Conservation (phyloP, 306 rosid species). For the Gynostemma pentaphyllum region DNA sequence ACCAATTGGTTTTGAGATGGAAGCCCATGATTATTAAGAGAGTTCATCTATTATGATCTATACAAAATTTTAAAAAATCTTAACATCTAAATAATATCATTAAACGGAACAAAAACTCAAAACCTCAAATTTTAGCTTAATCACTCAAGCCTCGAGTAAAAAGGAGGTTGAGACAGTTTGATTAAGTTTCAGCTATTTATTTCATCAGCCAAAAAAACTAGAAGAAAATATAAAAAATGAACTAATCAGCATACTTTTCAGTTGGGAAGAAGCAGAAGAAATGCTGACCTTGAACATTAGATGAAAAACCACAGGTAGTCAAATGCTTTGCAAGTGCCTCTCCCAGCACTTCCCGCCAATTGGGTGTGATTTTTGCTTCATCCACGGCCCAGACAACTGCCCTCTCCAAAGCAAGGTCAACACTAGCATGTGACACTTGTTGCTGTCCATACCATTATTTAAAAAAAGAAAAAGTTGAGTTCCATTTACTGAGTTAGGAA, state of each 20-base stretch:
- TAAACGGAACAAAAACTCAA: background rate
- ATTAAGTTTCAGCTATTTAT: background rate
- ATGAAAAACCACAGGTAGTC: slow-evolving; percentile 11
- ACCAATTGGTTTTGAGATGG: too few species aligned
- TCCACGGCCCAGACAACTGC: slow-evolving; percentile 9
- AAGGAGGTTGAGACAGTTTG: background rate
- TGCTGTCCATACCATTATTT: background rate
- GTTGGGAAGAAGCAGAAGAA: background rate
- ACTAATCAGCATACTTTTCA: background rate
- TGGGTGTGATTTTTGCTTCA: slow-evolving; percentile 12
- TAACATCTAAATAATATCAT: background rate
- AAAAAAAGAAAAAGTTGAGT: background rate
- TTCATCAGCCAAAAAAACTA: background rate
- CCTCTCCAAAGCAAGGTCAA: slow-evolving; percentile 11
- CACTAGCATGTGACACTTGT: slow-evolving; percentile 15
- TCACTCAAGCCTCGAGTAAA: background rate
- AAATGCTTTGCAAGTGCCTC: slow-evolving; percentile 13
- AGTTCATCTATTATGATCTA: background rate
- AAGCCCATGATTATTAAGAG: too few species aligned
- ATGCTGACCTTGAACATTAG: slow-evolving; percentile 10
- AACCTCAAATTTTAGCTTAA: background rate
- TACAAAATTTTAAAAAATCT: background rate
- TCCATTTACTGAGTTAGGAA: background rate
- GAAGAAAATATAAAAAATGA: background rate
- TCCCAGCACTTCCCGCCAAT: slow-evolving; percentile 9